Conservation (phyloP, 495 filamentous ascomycete species). For the Aspergillus diversus region DNA sequence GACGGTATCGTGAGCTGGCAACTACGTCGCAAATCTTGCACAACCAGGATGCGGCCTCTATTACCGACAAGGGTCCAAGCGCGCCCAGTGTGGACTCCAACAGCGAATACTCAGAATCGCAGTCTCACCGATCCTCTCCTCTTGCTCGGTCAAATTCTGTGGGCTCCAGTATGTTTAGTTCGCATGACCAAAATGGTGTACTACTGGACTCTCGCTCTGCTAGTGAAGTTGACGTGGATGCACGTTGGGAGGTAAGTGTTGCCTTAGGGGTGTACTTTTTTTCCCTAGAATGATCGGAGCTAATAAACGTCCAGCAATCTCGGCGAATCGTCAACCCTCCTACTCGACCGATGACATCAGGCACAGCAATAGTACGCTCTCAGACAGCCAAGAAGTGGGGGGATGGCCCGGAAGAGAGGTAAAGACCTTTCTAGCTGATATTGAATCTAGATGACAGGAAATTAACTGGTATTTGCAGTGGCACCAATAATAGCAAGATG, state of each 20-base stretch:
- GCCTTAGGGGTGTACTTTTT: not conserved
- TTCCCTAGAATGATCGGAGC: not conserved
- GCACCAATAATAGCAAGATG: slow-evolving; percentile 33
- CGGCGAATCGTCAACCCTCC: slow-evolving; percentile 44
- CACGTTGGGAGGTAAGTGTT: slow-evolving; percentile 40
- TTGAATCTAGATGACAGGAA: not conserved
- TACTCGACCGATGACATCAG: slow-evolving; percentile 42
- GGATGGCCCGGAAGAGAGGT: slow-evolving; percentile 45
- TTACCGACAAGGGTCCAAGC: slow-evolving; percentile 33
- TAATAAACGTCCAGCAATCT: slow-evolving; percentile 39
- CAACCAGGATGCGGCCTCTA: slow-evolving; percentile 47
- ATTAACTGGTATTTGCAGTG: slow-evolving; percentile 11
- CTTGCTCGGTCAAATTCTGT: slow-evolving; percentile 44
- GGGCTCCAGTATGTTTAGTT: slow-evolving; percentile 38
- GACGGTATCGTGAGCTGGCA: slow-evolving; percentile 78
- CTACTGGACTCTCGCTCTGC: slow-evolving; percentile 39
- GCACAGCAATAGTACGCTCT: slow-evolving; percentile 31
- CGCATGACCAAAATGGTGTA: slow-evolving; percentile 26
- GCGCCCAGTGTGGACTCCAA: slow-evolving; percentile 44
- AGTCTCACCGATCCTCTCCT: slow-evolving; percentile 45
- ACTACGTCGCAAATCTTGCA: slow-evolving; percentile 52
- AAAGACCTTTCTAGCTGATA: slow-evolving; percentile 12
- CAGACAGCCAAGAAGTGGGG: slow-evolving; percentile 30
- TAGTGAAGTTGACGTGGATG: slow-evolving; percentile 47
- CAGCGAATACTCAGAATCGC: slow-evolving; percentile 43